A percentile compares a stretch with the other conserved stretches of the same genome.
Evolutionary conservation across 1,284 basidiomycete genomes (phyloP).

Genomic region (Malassezia slooffiae): DNA sequence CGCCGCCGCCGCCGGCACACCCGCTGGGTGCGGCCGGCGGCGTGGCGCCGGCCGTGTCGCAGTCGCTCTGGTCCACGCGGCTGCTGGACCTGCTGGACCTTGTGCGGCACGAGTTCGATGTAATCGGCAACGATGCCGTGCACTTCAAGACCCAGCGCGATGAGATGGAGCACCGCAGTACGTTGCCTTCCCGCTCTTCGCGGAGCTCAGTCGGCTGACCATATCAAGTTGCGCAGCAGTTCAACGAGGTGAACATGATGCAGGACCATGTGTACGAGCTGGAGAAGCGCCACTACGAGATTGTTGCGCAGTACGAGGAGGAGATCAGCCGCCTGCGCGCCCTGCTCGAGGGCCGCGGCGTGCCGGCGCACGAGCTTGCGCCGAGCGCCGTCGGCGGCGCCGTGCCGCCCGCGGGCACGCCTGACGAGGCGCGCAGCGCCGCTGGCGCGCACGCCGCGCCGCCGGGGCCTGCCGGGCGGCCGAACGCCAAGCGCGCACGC

Average conservation of each 20-base stretch:
- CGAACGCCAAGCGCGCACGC: constrained; percentile 8
- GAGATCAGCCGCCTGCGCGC: constrained; percentile 59
- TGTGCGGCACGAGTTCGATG: constrained; percentile 76
- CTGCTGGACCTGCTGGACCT: constrained; percentile 71
- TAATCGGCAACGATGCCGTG: constrained; percentile 59
- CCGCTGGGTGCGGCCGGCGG: constrained; percentile 1
- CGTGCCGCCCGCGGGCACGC: too few relatives aligned
- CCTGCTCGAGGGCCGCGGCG: constrained; percentile 53
- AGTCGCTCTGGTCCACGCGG: constrained; percentile 44
- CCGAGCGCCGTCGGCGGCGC: neutral
- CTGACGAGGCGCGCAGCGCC: too few relatives aligned
- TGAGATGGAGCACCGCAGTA: constrained; percentile 78
- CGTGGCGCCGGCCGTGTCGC: constrained; percentile 3
- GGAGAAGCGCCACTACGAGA: constrained; percentile 61
- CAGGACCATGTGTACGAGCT: constrained; percentile 62
- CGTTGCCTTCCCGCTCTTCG: constrained; percentile 27
- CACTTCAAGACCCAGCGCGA: constrained; percentile 67
- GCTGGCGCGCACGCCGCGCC: neutral
- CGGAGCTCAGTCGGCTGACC: neutral
- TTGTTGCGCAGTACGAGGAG: constrained; percentile 63
- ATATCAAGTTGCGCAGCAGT: constrained; percentile 24
- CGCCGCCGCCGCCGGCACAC: constrained; percentile 2
- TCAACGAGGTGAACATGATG: constrained; percentile 35
- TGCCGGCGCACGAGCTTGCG: constrained; percentile 4
- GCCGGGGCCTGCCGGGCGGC: constrained; percentile 1